Evolutionary conservation across 352 stramenopile genomes (phyloP), one percentile per base, ranked within the genome.

Genomic region (Saprolegnia diclina): DNA sequence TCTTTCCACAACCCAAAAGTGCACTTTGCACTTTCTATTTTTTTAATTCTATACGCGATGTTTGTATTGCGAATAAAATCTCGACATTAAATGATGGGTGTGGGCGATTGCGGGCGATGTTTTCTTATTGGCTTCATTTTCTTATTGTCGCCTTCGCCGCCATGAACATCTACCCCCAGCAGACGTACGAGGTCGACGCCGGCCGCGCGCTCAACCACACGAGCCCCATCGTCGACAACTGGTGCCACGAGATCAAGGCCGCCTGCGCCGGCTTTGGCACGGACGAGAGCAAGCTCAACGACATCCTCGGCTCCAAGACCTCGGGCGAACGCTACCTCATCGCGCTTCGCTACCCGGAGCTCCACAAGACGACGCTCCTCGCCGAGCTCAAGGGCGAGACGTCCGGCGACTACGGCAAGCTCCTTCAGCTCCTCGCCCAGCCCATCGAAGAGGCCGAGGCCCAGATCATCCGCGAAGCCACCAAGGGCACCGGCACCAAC

Each of bases 251-350:
- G 59, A 89, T 91, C 71, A 63, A 88, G 59, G 74, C 81, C 48
- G 85, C 85, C 37, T 87, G 76, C 74, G 82, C 86, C 63, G 81
- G 83, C 22, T 54, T 89, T 21, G 79, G 83, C 71, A 88, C 81
- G 40, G 77, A 91, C 59, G 75, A 91, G 72, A 62, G 79, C 22
- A 65, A 69, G 10, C 74, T 89, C 16, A 85, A 71, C 37, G 48
- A 70, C 0, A 75, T 77, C 42, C 72, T 91, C 42, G 83, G 81
- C 64, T 72, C 77, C 32, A 83, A 89, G 72, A 82, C 77, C 5
- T 55, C 80, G 10, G 79, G 88, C 59, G 71, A 80, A 53, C 85
- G 85, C 50, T 85, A 82, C 71, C 77, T 89, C 61, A 87, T 92
- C 55, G 71, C 81, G 26, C 64, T 80, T 29, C 77, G 83, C 55